Conservation (phyloP, 2,329 filamentous ascomycete species). For the Epichloe scottii region DNA sequence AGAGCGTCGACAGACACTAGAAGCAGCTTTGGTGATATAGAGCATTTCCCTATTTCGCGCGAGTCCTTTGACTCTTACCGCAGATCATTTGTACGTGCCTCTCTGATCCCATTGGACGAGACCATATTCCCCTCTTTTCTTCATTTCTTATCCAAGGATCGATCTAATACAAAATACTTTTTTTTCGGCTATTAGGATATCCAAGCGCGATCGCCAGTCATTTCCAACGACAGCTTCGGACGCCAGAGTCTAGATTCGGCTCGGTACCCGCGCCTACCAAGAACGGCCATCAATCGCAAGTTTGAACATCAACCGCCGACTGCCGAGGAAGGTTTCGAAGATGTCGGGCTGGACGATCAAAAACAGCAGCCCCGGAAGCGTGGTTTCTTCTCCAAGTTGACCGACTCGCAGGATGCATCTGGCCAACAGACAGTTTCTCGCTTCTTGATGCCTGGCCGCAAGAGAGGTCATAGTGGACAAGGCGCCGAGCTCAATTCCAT, state of each 20-base stretch:
- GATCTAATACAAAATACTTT: neutral
- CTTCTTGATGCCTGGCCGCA: conserved; percentile 60
- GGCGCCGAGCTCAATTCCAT: conserved; percentile 61
- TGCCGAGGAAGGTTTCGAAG: conserved; percentile 74
- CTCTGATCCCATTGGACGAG: neutral
- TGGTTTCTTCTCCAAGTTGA: conserved; percentile 66
- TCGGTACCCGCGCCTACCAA: conserved; percentile 47
- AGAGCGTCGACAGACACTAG: conserved; percentile 42
- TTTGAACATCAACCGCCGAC: conserved; percentile 51
- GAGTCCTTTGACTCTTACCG: conserved; percentile 97
- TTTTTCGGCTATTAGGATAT: conserved; percentile 54
- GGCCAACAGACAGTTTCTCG: conserved; percentile 33
- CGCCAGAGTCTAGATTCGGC: conserved; percentile 75
- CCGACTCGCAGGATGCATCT: conserved; percentile 37
- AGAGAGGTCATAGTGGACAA: conserved; percentile 51
- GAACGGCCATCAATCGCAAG: conserved; percentile 45
- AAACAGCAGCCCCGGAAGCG: conserved; percentile 42
- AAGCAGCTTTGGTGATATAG: conserved; percentile 65
- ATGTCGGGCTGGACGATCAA: conserved; percentile 74
- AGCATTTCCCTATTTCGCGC: conserved; percentile 87
- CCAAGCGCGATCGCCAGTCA: conserved; percentile 69
- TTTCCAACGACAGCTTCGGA: conserved; percentile 43
- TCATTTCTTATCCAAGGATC: neutral
- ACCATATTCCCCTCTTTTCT: neutral
- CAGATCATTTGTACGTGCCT: conserved; percentile 69